Base-by-base conservation (phyloP, 306 rosid species). In the Trifolium pratense region DNA sequence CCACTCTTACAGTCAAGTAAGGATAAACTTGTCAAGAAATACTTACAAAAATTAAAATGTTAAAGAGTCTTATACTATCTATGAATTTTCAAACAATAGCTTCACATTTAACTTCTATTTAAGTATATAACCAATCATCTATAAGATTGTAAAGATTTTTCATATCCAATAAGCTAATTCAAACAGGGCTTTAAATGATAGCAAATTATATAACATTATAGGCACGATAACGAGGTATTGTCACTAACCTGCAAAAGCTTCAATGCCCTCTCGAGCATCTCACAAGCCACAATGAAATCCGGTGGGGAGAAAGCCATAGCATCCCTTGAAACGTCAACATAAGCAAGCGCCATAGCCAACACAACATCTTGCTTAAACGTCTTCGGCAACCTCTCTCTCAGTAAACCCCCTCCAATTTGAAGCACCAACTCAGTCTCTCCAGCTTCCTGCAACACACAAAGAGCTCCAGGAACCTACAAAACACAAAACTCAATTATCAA, bases 241-340 rank as follows among this genome's bases (percentile, higher is more conserved):
- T 5, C 11, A 13, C 10, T 49, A 63, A 93, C 98, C 95, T 89
- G 95, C 88, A 94, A 78, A 78, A 94, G 89, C 79, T 90, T 89
- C 93, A 94, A 88, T 67, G 95, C 97, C 85, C 96, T 91, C 86
- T 87, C 99, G 2, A 94, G 96, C 72, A 91, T 87, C 66, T 94
- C 97, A 55, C 97, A 89, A 7, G 95, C 96, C 6, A 46, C 84
- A 78, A 91, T 76, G 70, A 91, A 88, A 86, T 89, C 93, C 0
- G 97, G 96, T 0, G 96, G 91, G 2, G 91, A 68, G 76, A 91
- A 82, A 51, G 88, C 92, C 96, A 94, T 94, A 20, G 91, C 96
- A 20, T 91, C 99, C 86, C 99, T 88, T 2, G 99, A 91, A 75
- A 91, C 36, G 75, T 91, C 97, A 52, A 94, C 95, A 36, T 76